A percentile compares a stretch with the other conserved stretches of the same genome.
phyloP scores from a whole-genome alignment of 345 rosid species.

The Eucalyptus regnans region DNA sequence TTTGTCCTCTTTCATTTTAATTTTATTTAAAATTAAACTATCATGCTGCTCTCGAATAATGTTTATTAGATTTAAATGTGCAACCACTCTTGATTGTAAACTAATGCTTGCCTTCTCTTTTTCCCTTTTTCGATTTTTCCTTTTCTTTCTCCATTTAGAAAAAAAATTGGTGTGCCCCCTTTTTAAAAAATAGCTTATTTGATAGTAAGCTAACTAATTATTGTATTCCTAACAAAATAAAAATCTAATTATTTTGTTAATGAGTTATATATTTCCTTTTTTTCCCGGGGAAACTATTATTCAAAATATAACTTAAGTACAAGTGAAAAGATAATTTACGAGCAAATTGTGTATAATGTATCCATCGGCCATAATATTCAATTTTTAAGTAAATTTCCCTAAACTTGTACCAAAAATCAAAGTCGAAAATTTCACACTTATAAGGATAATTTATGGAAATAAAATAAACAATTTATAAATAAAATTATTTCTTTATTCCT shows the following conservation, averaged over 20 bases:
- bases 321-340: no score
- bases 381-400: not conserved
- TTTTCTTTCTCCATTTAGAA: not conserved
- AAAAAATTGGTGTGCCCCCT: accelerated
- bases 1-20: not conserved
- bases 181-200: no score
- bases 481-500: not conserved
- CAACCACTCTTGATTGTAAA: not conserved
- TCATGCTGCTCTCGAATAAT: accelerated
- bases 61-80: not conserved
- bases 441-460: no score
- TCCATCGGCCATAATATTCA: not conserved
- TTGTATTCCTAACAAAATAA: not conserved
- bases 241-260: no score
- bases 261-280: no score
- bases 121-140: no score
- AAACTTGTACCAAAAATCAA: not conserved
- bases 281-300: not conserved
- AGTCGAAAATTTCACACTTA: not conserved
- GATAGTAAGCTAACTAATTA: not conserved
- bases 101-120: not conserved
- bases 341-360: not conserved
- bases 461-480: no score
- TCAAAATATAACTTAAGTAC: not conserved
- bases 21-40: not conserved